These are phyloP conservation scores for Eutrema japonicum DNA, from an alignment of 345 rosid species.

Conservation along the genomic window DNA sequence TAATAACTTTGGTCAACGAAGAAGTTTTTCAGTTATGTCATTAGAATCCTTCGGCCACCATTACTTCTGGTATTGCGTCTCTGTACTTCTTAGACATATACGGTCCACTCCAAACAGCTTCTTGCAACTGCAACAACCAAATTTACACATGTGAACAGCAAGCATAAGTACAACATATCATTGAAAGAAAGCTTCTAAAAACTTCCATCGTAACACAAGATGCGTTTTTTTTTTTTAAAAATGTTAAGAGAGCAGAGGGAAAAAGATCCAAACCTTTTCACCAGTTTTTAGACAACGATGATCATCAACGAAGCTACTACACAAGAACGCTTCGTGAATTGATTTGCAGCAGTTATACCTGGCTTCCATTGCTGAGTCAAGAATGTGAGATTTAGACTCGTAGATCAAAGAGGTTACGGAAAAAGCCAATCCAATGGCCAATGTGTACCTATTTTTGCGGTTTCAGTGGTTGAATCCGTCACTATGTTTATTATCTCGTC, in stretches of 20 bases:
- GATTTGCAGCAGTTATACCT: constrained; percentile 80
- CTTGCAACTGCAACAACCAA: constrained; percentile 67
- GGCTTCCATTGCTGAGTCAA: constrained; percentile 75
- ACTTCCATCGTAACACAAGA: constrained; percentile 1
- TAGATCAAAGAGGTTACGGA: constrained; percentile 11
- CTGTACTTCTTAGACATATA: constrained; percentile 53
- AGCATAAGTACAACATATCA: neutral
- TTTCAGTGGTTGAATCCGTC: constrained; percentile 68
- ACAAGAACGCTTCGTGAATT: constrained; percentile 61
- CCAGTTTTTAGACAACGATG: constrained; percentile 60
- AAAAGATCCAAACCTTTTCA: constrained; percentile 57
- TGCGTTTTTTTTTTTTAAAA: too few species aligned
- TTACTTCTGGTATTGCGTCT: constrained; percentile 74
- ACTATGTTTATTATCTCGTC: constrained; percentile 67
- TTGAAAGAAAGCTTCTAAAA: neutral
- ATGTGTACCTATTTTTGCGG: constrained; percentile 68
- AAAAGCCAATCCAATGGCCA: neutral
- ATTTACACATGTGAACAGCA: neutral
- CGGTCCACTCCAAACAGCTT: constrained; percentile 83
- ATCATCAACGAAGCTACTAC: constrained; percentile 59
- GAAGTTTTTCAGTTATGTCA: neutral
- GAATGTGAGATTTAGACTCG: constrained; percentile 5
- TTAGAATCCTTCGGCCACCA: constrained; percentile 81
- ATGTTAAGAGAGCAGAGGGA: too few species aligned
- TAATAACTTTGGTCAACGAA: neutral